Conservation (phyloP, 2,329 filamentous ascomycete species). For the Fusarium domesticum region DNA sequence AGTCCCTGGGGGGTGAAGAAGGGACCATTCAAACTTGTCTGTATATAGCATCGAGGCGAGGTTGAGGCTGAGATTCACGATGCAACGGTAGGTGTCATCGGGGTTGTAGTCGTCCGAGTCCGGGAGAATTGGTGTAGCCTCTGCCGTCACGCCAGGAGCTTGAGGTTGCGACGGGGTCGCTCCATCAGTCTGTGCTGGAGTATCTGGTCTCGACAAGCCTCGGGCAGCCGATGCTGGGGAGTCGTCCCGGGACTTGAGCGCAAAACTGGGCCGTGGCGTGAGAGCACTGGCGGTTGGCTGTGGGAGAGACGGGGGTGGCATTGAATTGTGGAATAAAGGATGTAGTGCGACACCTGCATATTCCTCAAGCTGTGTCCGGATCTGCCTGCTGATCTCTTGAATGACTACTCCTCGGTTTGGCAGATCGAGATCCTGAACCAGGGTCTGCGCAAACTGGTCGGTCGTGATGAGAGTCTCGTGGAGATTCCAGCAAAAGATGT, state of each 20-base stretch:
- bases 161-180: constrained; percentile 42
- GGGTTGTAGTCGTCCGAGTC: constrained; percentile 78
- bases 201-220: constrained; percentile 50
- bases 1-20: constrained; percentile 86
- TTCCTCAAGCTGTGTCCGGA: constrained; percentile 91
- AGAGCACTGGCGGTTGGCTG: constrained; percentile 17
- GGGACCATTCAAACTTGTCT: constrained; percentile 97
- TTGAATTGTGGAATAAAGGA: constrained; percentile 75
- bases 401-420: constrained; percentile 70
- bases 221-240: constrained; percentile 36
- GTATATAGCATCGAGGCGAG: constrained; percentile 88
- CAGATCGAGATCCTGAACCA: constrained; percentile 91
- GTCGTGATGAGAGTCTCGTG: constrained; percentile 93
- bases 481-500: constrained; percentile 97
- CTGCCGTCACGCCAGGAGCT: constrained; percentile 61
- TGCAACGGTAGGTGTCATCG: constrained; percentile 91
- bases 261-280: constrained; percentile 31
- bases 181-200: constrained; percentile 53
- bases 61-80: constrained; percentile 88
- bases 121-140: constrained; percentile 57
- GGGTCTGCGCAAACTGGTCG: constrained; percentile 86
- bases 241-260: constrained; percentile 38
- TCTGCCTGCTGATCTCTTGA: constrained; percentile 85
- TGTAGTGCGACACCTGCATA: constrained; percentile 93
- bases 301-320: constrained; percentile 28